These are phyloP conservation scores for Penicillium paradoxum DNA, from an alignment of 495 filamentous ascomycete genomes.

Conservation along the genomic window DNA sequence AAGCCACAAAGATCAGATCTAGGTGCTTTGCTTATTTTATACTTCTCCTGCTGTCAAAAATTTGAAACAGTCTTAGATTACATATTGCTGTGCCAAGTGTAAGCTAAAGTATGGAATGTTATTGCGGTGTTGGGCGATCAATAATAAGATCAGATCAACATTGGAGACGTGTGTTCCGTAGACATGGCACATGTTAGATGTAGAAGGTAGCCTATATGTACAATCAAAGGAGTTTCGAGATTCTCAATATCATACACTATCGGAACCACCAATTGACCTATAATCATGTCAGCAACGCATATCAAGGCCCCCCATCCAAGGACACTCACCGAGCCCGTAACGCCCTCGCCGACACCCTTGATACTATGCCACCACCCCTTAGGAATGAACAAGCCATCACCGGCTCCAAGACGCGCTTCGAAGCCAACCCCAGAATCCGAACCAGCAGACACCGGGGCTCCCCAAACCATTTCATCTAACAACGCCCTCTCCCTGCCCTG, in stretches of 20 bases:
- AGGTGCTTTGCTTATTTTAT: too few species aligned
- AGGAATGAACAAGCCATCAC: constrained; percentile 83
- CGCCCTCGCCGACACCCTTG: constrained; percentile 59
- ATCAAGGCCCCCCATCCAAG: background rate
- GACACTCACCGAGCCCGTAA: constrained; percentile 60
- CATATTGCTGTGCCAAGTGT: too few species aligned
- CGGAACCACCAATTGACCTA: constrained; percentile 94
- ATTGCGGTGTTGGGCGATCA: too few species aligned
- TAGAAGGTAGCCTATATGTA: background rate
- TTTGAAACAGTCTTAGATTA: too few species aligned
- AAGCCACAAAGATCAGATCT: too few species aligned
- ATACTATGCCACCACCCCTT: constrained; percentile 97
- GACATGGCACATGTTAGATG: too few species aligned
- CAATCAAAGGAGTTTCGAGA: background rate
- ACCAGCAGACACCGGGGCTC: constrained; percentile 9
- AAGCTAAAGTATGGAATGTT: too few species aligned
- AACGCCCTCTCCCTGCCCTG: constrained; percentile 60
- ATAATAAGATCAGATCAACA: too few species aligned
- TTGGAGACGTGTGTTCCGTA: too few species aligned
- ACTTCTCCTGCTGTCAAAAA: too few species aligned
- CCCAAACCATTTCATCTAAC: constrained; percentile 71
- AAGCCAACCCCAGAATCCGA: constrained; percentile 33
- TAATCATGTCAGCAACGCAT: constrained; percentile 29
- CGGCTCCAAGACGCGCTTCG: constrained; percentile 56
- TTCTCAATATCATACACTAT: background rate